Evolutionary conservation across 2,329 filamentous ascomycete genomes (phyloP).

Genomic region (Stachybotrys echinatus): DNA sequence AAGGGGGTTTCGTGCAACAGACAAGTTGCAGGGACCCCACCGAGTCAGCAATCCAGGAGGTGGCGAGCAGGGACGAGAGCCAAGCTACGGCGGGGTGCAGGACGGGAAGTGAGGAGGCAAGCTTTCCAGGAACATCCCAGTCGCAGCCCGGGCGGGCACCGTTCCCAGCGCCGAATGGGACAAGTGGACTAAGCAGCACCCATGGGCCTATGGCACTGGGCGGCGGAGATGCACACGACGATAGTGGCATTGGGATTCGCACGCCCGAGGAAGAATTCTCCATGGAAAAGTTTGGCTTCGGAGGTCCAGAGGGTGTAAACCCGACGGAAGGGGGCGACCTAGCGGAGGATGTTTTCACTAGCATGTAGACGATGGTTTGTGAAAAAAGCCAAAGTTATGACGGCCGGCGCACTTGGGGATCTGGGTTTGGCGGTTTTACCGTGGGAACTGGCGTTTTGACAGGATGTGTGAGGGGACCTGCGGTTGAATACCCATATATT

Average conservation of each 20-base stretch:
- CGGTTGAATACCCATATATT: background rate
- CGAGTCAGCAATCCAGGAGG: slow-evolving; percentile 11
- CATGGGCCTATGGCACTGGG: slow-evolving; percentile 30
- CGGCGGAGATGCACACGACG: slow-evolving; percentile 53
- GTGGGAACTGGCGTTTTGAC: background rate
- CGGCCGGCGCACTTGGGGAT: no score
- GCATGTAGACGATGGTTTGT: background rate
- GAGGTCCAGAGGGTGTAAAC: slow-evolving; percentile 26
- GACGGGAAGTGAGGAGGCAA: slow-evolving; percentile 37
- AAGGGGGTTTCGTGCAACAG: slow-evolving; percentile 78
- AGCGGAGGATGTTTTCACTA: slow-evolving; percentile 3
- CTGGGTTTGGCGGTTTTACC: no score
- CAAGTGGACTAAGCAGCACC: slow-evolving; percentile 26
- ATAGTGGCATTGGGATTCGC: slow-evolving; percentile 69
- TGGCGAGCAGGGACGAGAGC: slow-evolving; percentile 28
- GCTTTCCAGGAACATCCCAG: slow-evolving; percentile 37
- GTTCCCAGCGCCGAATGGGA: slow-evolving; percentile 35
- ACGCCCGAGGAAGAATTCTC: slow-evolving; percentile 62
- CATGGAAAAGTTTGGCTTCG: slow-evolving; percentile 52
- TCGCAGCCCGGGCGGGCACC: slow-evolving; percentile 44
- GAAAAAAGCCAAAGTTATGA: no score
- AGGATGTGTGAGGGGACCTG: background rate
- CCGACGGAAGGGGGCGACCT: slow-evolving; percentile 26
- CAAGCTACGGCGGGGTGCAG: background rate
- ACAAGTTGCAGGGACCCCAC: slow-evolving; percentile 32